Base-by-base conservation (phyloP, 805 yeast genomes). In the Pichia membranifaciens region DNA sequence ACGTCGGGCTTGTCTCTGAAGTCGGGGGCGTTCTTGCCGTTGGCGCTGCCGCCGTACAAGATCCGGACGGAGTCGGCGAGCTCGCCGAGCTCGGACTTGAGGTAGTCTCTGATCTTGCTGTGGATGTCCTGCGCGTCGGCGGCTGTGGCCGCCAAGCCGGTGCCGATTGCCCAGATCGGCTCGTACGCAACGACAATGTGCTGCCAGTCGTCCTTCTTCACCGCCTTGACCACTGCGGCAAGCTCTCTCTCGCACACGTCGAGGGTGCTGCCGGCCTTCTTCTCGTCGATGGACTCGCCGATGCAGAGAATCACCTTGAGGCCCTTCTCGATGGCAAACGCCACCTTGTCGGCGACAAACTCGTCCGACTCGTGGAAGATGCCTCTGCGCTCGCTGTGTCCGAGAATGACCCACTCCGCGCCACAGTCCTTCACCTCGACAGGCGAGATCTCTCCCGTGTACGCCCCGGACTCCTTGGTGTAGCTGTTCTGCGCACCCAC, bases 91-190 rank as follows among this genome's bases (percentile, higher is more conserved):
- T 84, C 80, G 62, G 77, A 72, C 59, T 79, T 74, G 69, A 93
- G 79, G 79, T 78, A 89, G 53, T 72, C 78, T 79, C 99, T 87
- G 74, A 93, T 87, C 59, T 77, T 78, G 67, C 79, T 78, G 76
- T 93, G 99, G 64, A 93, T 87, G 58, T 83, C 88, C 76, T 93
- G 96, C 59, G 99, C 99, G 68, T 93, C 99, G 58, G 85, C 87
- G 59, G 99, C 89, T 60, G 99, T 93, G 53, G 99, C 98, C 62
- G 98, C 96, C 66, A 93, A 81, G 67, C 99, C 99, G 60, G 98
- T 90, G 70, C 99, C 99, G 62, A 93, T 93, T 62, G 99, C 99
- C 99, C 99, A 93, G 59, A 93, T 96, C 62, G 99, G 99, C 77
- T 93, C 99, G 76, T 93, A 93, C 64, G 99, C 99, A 69, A 93